These are phyloP conservation scores for Physocladia obscura DNA, from an alignment of 192 early-diverging fungal genomes.

Conservation along the genomic window DNA sequence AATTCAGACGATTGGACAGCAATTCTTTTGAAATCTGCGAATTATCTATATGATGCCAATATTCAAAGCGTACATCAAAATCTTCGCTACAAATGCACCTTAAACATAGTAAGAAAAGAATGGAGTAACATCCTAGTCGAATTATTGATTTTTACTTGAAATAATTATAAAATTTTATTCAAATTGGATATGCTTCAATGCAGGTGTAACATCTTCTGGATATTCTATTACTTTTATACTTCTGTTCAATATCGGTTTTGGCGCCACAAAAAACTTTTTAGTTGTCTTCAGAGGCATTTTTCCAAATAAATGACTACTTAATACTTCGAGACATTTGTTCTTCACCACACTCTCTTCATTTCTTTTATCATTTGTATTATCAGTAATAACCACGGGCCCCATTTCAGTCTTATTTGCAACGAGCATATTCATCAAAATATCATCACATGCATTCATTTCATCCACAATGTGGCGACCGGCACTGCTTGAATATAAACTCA, in stretches of 20 bases:
- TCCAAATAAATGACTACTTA: conserved; percentile 7
- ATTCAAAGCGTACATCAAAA: no score
- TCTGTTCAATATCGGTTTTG: conserved; percentile 11
- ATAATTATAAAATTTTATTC: no score
- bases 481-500: neutral
- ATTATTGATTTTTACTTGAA: no score
- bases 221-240: conserved; percentile 12
- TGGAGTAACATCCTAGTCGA: no score
- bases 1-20: no score
- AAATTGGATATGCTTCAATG: conserved; percentile 6
- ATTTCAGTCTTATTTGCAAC: conserved; percentile 25
- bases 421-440: conserved; percentile 33
- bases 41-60: no score
- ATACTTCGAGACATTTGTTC: conserved; percentile 9
- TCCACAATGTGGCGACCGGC: neutral
- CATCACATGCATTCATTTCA: neutral
- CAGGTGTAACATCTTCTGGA: conserved; percentile 12
- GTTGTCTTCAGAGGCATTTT: conserved; percentile 18
- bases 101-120: no score
- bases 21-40: no score
- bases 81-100: no score
- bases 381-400: conserved; percentile 31
- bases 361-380: neutral
- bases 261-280: neutral
- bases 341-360: neutral